Evolutionary conservation across 225 moss, liverwort and hornwort species (phyloP).

Genomic region (Ulota crispa): DNA sequence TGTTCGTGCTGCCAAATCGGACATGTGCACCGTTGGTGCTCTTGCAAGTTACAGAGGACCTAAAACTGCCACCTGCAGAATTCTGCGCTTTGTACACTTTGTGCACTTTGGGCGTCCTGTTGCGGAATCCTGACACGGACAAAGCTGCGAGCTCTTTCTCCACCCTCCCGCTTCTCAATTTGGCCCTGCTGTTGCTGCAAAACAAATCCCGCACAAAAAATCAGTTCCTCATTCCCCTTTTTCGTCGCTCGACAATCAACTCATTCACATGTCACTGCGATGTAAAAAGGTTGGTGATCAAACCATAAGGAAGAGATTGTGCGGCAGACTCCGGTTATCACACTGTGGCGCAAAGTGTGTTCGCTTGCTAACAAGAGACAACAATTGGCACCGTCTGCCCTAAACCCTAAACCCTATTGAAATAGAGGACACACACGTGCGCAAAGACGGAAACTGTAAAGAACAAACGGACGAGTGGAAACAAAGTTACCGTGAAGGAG

Average conservation of each 20-base stretch:
- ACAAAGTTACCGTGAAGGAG: conserved; percentile 27
- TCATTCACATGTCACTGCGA: not conserved
- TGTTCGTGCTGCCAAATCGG: conserved; percentile 14
- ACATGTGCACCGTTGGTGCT: conserved; percentile 44
- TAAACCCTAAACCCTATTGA: conserved; percentile 43
- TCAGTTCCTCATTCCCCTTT: not conserved
- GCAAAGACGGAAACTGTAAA: not conserved
- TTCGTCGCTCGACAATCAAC: not conserved
- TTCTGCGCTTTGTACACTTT: not conserved
- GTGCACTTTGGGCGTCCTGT: not conserved
- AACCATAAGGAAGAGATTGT: not conserved
- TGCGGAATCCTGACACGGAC: conserved; percentile 26
- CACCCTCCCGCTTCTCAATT: conserved; percentile 27
- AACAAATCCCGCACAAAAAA: conserved; percentile 8
- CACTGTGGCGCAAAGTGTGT: not conserved
- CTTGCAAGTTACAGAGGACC: conserved; percentile 26
- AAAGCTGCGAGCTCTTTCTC: conserved; percentile 33
- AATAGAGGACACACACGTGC: not conserved
- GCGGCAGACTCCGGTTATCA: not conserved
- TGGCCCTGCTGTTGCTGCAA: conserved; percentile 29
- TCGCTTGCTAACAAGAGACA: not conserved
- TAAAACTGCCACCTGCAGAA: conserved; percentile 7
- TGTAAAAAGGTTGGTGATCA: not conserved
- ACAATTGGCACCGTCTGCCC: not conserved
- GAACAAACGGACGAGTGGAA: not conserved